These are phyloP conservation scores for Discostella pseudostelligera DNA, from an alignment of 108 stramenopile species.

Conservation along the genomic window DNA sequence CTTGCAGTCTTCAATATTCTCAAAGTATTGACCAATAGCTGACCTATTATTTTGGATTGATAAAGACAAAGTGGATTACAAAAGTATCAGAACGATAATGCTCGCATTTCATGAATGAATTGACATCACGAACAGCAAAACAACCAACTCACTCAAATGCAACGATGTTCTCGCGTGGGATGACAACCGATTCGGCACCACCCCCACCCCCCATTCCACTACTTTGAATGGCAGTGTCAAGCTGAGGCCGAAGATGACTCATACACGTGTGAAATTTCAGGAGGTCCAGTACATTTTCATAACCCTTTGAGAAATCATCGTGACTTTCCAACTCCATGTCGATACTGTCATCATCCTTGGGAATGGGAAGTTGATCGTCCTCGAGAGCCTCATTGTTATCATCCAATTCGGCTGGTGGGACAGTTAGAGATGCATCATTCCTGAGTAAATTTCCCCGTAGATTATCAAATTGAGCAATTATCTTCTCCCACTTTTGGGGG, in stretches of 20 bases:
- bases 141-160: constrained; percentile 29
- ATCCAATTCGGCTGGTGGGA: constrained; percentile 24
- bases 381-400: constrained; percentile 12
- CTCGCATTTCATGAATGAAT: not conserved
- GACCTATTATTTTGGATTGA: constrained; percentile 3
- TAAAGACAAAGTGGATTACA: not conserved
- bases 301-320: constrained; percentile 21
- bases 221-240: constrained; percentile 21
- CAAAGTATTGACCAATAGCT: constrained; percentile 25
- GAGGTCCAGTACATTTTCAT: constrained; percentile 14
- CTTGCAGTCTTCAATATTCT: constrained; percentile 17
- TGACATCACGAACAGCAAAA: constrained; percentile 2
- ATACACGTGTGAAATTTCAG: constrained; percentile 44
- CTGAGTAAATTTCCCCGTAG: constrained; percentile 30
- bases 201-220: constrained; percentile 5
- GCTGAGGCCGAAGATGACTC: constrained; percentile 40
- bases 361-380: constrained; percentile 8
- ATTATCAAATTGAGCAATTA: constrained; percentile 21
- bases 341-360: constrained; percentile 26
- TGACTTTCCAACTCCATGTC: constrained; percentile 22
- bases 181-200: constrained; percentile 18
- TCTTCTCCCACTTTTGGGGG: constrained; percentile 27
- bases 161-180: constrained; percentile 34
- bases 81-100: not conserved
- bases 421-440: constrained; percentile 31